Evolutionary conservation across 495 filamentous ascomycete genomes (phyloP).

Genomic region (Aspergillus mulundensis): DNA sequence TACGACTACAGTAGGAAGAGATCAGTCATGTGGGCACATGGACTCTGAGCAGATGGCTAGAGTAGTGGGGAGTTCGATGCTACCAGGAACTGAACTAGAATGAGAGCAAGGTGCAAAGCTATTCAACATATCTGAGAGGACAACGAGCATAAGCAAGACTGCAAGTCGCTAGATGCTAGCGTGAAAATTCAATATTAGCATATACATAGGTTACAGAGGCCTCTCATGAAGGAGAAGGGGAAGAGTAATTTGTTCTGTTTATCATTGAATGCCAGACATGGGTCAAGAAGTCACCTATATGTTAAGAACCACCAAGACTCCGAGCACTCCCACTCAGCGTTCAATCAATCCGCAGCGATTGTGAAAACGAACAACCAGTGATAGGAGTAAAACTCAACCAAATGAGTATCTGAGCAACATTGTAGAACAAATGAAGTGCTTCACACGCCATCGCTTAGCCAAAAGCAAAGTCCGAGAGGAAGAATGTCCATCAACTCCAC

Average conservation of each 20-base stretch:
- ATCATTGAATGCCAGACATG: no score
- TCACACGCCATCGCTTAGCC: neutral
- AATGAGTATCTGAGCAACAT: neutral
- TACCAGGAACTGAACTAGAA: no score
- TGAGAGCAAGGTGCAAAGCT: neutral
- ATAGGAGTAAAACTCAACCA: neutral
- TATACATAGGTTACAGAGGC: neutral
- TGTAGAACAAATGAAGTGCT: neutral
- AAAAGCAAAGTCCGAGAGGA: neutral
- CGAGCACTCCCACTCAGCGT: neutral
- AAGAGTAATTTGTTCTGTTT: neutral
- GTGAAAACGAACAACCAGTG: neutral
- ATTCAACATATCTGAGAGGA: constrained; percentile 7
- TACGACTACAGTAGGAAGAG: constrained; percentile 12
- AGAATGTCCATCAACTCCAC: constrained; percentile 21
- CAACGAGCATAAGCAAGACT: constrained; percentile 7
- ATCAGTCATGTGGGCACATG: neutral
- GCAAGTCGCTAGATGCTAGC: no score
- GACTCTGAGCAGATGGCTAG: neutral
- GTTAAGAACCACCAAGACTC: no score
- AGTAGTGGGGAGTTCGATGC: neutral
- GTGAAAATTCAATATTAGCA: neutral
- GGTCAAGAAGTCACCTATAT: no score
- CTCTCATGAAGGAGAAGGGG: neutral
- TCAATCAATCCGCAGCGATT: neutral